phyloP scores from a whole-genome alignment of 2,329 filamentous ascomycete species.

The Fusarium coffeatum region DNA sequence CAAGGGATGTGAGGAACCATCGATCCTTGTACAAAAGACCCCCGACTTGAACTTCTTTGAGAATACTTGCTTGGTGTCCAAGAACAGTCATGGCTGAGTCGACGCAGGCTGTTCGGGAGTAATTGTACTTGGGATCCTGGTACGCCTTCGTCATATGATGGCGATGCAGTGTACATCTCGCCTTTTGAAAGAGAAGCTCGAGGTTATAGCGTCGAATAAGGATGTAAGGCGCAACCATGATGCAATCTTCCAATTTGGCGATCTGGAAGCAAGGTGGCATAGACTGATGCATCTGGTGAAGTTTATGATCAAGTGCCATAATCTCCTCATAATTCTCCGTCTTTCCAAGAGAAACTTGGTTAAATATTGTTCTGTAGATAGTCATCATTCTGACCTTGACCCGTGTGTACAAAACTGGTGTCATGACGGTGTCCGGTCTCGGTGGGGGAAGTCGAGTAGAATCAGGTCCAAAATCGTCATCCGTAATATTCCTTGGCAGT shows the following conservation, averaged over 20 bases:
- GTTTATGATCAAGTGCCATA: slow-evolving; percentile 29
- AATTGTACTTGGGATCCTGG: slow-evolving; percentile 21
- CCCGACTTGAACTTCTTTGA: slow-evolving; percentile 32
- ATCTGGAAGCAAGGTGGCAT: slow-evolving; percentile 30
- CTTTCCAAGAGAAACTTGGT: slow-evolving; percentile 31
- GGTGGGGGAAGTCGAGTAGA: slow-evolving; percentile 20
- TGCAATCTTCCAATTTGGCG: slow-evolving; percentile 22
- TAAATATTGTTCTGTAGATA: slow-evolving; percentile 34
- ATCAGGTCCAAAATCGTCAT: slow-evolving; percentile 30
- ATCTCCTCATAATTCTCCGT: slow-evolving; percentile 30
- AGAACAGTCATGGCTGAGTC: slow-evolving; percentile 34
- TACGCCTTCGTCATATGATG: slow-evolving; percentile 35
- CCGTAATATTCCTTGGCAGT: slow-evolving; percentile 19
- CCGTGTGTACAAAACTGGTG: slow-evolving; percentile 20
- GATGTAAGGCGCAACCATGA: slow-evolving; percentile 23
- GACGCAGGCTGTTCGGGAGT: slow-evolving; percentile 22
- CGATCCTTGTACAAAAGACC: slow-evolving; percentile 18
- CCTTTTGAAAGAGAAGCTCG: slow-evolving; percentile 31
- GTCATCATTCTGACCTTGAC: slow-evolving; percentile 25
- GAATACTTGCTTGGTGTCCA: slow-evolving; percentile 19
- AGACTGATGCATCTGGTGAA: slow-evolving; percentile 11
- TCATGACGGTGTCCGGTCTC: slow-evolving; percentile 16
- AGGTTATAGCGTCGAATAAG: slow-evolving; percentile 34
- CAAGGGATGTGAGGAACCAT: slow-evolving; percentile 34
- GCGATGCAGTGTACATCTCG: slow-evolving; percentile 29